Evolutionary conservation across 495 filamentous ascomycete genomes (phyloP), one percentile per base, ranked within the genome.

Genomic region (Endocarpon pusillum): DNA sequence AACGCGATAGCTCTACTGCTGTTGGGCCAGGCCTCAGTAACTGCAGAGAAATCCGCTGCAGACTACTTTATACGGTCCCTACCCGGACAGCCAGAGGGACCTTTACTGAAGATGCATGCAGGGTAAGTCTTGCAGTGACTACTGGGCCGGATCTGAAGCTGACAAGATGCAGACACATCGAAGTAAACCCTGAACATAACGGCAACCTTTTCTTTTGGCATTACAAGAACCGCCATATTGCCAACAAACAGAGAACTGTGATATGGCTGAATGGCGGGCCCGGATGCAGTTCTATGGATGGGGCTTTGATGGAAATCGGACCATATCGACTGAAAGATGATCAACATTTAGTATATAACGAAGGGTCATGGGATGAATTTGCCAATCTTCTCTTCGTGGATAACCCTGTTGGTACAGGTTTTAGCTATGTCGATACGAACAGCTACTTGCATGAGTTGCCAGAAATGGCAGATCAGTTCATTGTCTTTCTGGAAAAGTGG

Each of bases 181-280:
- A 93, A 54, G 72, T 97, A 46, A 78, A 78, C 37, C 64, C 75
- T 5, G 70, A 78, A 37, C 66, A 72, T 45, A 81, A 94, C 54
- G 87, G 86, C 35, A 86, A 96, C 54, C 59, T 97, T 2, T 97
- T 94, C 65, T 97, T 96, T 60, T 97, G 89, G 89, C 83, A 92
- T 48, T 94, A 75, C 48, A 75, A 93, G 48, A 96, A 94, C 49
- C 71, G 79, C 33, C 87, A 96, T 47, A 93, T 96, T 38, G 89
- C 84, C 22, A 82, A 94, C 50, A 71, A 69, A 40, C 82, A 91
- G 50, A 73, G 87, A 19, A 94, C 89, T 0, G 81, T 97, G 3
- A 78, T 97, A 47, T 97, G 89, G 89, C 59, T 97, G 26, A 97
- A 97, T 51, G 89, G 89, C 21, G 89, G 89, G 0, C 89, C 89